A percentile compares a stretch with the other conserved stretches of the same genome.
These are phyloP conservation scores for Exophiala sideris DNA, from an alignment of 2,329 filamentous ascomycete genomes.

Conservation along the genomic window DNA sequence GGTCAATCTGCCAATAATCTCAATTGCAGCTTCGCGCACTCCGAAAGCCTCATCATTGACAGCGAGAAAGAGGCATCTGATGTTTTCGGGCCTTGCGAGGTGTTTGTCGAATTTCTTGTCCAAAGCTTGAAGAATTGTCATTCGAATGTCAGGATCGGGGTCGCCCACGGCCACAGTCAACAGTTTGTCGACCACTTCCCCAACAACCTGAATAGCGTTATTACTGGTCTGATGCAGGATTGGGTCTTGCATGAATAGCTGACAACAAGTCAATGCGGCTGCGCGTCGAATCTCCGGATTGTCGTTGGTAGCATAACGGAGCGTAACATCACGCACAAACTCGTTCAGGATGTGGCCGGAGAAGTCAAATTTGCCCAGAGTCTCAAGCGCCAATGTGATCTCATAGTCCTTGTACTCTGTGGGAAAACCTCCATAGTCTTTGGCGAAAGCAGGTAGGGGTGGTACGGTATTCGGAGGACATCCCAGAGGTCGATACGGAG, in stretches of 20 bases:
- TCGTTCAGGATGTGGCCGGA: slow-evolving; percentile 88
- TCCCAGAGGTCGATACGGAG: slow-evolving; percentile 86
- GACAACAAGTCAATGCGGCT: slow-evolving; percentile 92
- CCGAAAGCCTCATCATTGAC: slow-evolving; percentile 92
- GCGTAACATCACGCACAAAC: slow-evolving; percentile 95
- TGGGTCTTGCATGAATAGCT: slow-evolving; percentile 92
- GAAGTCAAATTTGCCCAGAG: slow-evolving; percentile 97
- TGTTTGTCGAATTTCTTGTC: slow-evolving; percentile 94
- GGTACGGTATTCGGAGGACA: slow-evolving; percentile 83
- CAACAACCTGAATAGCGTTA: slow-evolving; percentile 93
- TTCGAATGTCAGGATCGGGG: slow-evolving; percentile 80
- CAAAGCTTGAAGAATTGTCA: slow-evolving; percentile 81
- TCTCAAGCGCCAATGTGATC: slow-evolving; percentile 89
- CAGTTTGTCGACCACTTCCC: slow-evolving; percentile 95
- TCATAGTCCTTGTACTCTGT: slow-evolving; percentile 78
- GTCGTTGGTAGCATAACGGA: slow-evolving; percentile 96
- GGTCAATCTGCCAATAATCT: slow-evolving; percentile 91
- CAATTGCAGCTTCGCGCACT: slow-evolving; percentile 90
- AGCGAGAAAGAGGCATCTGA: slow-evolving; percentile 89
- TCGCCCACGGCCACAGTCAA: slow-evolving; percentile 94
- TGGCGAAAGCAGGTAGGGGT: slow-evolving; percentile 76
- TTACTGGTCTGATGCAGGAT: slow-evolving; percentile 98
- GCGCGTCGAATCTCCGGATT: slow-evolving; percentile 91
- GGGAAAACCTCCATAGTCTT: slow-evolving; percentile 81
- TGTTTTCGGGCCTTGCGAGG: slow-evolving; percentile 95